Evolutionary conservation across 179 eudicot species (phyloP).

Genomic region (Spergularia azorica): DNA sequence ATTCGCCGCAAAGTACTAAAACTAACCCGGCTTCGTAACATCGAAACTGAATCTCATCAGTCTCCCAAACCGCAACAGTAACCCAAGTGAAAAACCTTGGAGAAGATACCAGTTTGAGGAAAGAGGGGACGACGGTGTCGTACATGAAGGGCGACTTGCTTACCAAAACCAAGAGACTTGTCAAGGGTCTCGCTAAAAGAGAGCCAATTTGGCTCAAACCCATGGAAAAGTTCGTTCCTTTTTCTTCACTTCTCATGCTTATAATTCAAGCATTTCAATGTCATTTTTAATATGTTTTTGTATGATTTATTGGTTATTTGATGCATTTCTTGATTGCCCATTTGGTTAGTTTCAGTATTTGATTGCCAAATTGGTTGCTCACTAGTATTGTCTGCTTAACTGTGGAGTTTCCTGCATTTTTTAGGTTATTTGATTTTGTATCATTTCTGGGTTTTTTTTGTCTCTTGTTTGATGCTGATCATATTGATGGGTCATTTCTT

Average conservation of each 20-base stretch:
- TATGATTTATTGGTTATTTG: not conserved
- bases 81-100: too few relatives aligned
- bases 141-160: slow-evolving; percentile 82
- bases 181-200: slow-evolving; percentile 71
- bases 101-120: too few relatives aligned
- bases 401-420: not conserved
- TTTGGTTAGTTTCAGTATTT: not conserved
- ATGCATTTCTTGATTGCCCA: slow-evolving; percentile 18
- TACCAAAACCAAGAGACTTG: slow-evolving; percentile 70
- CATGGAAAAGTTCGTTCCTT: slow-evolving; percentile 62
- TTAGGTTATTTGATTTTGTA: not conserved
- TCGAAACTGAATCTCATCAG: too few relatives aligned
- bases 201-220: slow-evolving; percentile 92
- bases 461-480: too few relatives aligned
- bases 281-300: not conserved
- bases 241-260: not conserved
- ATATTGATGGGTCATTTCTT: not conserved
- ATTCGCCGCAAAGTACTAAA: too few relatives aligned
- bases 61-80: too few relatives aligned
- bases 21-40: too few relatives aligned
- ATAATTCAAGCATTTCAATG: not conserved
- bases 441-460: too few relatives aligned
- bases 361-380: not conserved
- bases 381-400: too few relatives aligned
- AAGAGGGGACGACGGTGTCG: slow-evolving; percentile 35